Evolutionary conservation across 2,329 filamentous ascomycete species (phyloP), one percentile per base, ranked within the genome.

Genomic region (Cryphonectria carpinicola): DNA sequence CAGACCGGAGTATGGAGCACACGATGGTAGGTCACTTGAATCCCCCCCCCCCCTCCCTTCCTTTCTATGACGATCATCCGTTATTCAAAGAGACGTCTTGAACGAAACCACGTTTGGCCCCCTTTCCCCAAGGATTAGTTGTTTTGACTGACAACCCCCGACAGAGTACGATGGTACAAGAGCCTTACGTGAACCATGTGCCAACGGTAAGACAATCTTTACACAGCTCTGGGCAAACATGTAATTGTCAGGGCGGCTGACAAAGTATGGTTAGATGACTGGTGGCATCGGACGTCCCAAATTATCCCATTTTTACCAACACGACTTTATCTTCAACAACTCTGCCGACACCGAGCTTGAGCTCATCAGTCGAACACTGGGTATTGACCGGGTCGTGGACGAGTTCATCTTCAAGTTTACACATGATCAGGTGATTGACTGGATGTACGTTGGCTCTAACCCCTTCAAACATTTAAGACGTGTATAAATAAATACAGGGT

Each of bases 261-360:
- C 39, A 8, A n/a, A 3, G 10, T 14, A n/a, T 2, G 28, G 62
- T 1, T 25, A 85, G 82, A 77, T 89, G 72, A 90, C 89, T 0
- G 92, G 92, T 1, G 93, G 92, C 0, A 85, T 94, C 46, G 92
- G 92, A 0, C 86, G 92, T 25, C 81, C 82, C 1, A 81, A 81
- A 1, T 81, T 95, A 11, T 88, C 90, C 0, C 80, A 83, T 6
- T 95, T 95, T 76, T 95, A 95, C 79, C 84, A 85, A 0, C 77
- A 93, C 72, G 88, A 94, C 76, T 95, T 95, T 80, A 90, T 95
- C 75, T 92, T 90, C 77, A 88, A 84, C 70, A 95, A 95, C 73
- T 88, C 92, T 0, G 83, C 83, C 0, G 92, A 94, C 73, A 89
- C 90, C 0, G 82, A 83, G 4, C 82, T 95, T 2, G 89, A 93